Conservation (phyloP, 1,284 basidiomycete genomes). For the Fomitopsis palustris region DNA sequence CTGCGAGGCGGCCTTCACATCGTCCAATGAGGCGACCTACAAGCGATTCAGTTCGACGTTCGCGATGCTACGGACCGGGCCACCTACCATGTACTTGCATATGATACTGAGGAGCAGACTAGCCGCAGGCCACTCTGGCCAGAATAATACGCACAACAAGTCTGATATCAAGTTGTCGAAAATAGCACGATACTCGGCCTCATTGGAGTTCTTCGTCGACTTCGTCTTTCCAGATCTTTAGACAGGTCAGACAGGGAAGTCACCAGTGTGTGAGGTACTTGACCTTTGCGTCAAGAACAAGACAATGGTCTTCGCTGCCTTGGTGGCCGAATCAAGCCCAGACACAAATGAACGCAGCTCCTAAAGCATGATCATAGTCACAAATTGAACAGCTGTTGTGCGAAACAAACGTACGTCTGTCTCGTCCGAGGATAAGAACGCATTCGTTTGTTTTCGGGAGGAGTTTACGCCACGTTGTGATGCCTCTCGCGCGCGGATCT, state of each 20-base stretch:
- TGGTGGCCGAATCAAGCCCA: conserved; percentile 76
- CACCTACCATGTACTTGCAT: conserved; percentile 74
- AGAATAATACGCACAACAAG: conserved; percentile 84
- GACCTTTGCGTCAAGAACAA: conserved; percentile 81
- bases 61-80: neutral
- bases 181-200: conserved; percentile 87
- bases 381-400: neutral
- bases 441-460: conserved; percentile 40
- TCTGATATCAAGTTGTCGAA: conserved; percentile 90
- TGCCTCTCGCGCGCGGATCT: conserved; percentile 57
- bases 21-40: conserved; percentile 76
- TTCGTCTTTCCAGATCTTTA: conserved; percentile 76
- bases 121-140: conserved; percentile 97
- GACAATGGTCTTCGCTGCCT: conserved; percentile 81
- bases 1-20: conserved; percentile 63
- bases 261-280: conserved; percentile 1
- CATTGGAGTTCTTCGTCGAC: conserved; percentile 82
- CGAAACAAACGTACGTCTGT: conserved; percentile 41
- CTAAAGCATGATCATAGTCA: conserved; percentile 28
- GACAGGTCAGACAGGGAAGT: neutral
- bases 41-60: neutral
- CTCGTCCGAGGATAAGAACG: conserved; percentile 65
- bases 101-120: conserved; percentile 75
- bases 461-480: conserved; percentile 58
- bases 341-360: conserved; percentile 65